A percentile compares a stretch with the other conserved stretches of the same genome.
Conservation (phyloP, 345 rosid genomes). For the Pelargonium nanum region DNA sequence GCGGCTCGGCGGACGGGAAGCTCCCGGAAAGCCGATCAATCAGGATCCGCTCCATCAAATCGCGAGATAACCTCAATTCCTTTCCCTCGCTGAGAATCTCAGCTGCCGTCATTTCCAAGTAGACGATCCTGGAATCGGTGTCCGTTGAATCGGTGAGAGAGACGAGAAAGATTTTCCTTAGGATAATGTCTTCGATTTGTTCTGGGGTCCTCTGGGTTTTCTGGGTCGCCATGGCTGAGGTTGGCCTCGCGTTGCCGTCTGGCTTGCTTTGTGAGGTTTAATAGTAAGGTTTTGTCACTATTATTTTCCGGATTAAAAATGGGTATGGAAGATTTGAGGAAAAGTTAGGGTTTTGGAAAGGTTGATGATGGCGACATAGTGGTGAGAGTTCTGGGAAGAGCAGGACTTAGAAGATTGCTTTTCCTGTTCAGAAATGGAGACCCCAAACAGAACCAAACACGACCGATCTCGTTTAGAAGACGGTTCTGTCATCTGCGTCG, state of each 20-base stretch:
- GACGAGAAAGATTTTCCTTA: constrained; percentile 62
- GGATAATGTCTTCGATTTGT: constrained; percentile 85
- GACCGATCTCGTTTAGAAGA: too few species aligned
- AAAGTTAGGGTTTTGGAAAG: background rate
- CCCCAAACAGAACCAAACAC: too few species aligned
- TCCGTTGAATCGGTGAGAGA: constrained; percentile 38
- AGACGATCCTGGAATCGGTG: constrained; percentile 43
- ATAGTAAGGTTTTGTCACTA: background rate
- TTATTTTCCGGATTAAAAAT: background rate
- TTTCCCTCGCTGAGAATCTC: constrained; percentile 92
- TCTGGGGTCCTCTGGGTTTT: constrained; percentile 54
- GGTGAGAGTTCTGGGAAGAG: too few species aligned
- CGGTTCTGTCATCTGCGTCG: background rate
- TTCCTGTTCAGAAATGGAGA: too few species aligned
- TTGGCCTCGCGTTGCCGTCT: background rate
- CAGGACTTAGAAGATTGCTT: too few species aligned
- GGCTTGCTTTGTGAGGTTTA: background rate
- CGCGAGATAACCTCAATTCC: constrained; percentile 54
- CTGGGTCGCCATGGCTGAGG: constrained; percentile 38
- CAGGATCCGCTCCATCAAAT: constrained; percentile 62
- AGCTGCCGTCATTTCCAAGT: constrained; percentile 77
- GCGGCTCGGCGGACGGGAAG: constrained; percentile 47
- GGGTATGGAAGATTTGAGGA: background rate
- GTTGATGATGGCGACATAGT: too few species aligned
- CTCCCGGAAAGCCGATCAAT: constrained; percentile 76